A percentile compares a stretch with the other conserved stretches of the same genome.
phyloP scores from a whole-genome alignment of 129 eudicot genomes.

The Dittrichia graveolens region DNA sequence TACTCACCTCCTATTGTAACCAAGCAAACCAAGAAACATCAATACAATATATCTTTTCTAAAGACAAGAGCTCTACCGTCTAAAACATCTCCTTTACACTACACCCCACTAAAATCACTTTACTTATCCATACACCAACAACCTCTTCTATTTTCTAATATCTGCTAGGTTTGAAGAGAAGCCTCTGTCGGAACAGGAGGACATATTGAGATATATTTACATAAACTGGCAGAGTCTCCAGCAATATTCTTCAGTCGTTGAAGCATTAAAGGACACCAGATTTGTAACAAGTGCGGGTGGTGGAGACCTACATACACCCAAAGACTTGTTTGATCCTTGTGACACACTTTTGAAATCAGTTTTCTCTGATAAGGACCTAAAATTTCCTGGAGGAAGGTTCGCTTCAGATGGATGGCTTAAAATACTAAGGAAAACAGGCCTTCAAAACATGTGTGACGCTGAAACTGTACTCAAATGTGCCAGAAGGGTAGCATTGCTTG shows the following conservation, averaged over 20 bases:
- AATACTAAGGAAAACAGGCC: conserved; percentile 63
- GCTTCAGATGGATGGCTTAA: conserved; percentile 67
- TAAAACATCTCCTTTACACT: too few species aligned
- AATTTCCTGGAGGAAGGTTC: conserved; percentile 69
- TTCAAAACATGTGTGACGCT: conserved; percentile 52
- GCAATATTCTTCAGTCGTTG: conserved; percentile 53
- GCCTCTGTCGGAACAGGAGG: conserved; percentile 57
- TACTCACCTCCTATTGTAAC: too few species aligned
- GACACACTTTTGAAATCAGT: conserved; percentile 58
- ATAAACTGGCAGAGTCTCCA: conserved; percentile 68
- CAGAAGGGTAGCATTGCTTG: conserved; percentile 62
- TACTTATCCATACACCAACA: too few species aligned
- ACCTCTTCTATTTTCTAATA: too few species aligned
- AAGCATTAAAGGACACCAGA: conserved; percentile 59
- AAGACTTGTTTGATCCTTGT: conserved; percentile 69
- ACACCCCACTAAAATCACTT: too few species aligned
- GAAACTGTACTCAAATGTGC: conserved; percentile 73
- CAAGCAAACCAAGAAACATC: too few species aligned
- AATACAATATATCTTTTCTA: too few species aligned
- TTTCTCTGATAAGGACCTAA: conserved; percentile 59
- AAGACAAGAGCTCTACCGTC: too few species aligned
- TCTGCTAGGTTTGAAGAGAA: conserved; percentile 52
- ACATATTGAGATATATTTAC: conserved; percentile 55
- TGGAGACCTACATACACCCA: conserved; percentile 45
- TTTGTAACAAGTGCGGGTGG: conserved; percentile 63